A percentile compares a stretch with the other conserved stretches of the same genome.
Conservation (phyloP, 768 basidiomycete genomes). For the Exidia glandulosa region DNA sequence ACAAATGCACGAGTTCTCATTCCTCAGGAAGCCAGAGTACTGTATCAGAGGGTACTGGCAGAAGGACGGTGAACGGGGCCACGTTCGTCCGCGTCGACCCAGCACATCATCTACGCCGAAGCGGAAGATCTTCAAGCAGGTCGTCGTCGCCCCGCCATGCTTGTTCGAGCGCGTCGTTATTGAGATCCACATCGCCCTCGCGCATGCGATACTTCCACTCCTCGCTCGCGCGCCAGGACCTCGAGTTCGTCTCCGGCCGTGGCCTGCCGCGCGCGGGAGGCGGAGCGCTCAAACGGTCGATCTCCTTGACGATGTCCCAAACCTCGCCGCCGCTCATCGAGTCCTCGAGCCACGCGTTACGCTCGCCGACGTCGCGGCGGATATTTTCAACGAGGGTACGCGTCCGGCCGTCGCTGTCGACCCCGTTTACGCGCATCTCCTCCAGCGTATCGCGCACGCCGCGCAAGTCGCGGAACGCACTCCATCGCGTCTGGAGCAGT, state of each 20-base stretch:
- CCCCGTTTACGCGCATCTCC: constrained; percentile 77
- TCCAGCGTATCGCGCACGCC: constrained; percentile 62
- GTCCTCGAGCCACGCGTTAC: constrained; percentile 42
- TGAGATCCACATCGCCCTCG: background rate
- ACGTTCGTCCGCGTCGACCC: no score
- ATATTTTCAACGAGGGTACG: constrained; percentile 50
- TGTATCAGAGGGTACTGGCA: no score
- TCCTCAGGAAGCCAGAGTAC: no score
- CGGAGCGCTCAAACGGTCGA: constrained; percentile 8
- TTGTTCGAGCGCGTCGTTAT: background rate
- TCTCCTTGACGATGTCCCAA: constrained; percentile 42
- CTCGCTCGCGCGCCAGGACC: background rate
- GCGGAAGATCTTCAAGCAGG: no score
- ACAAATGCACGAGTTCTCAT: no score
- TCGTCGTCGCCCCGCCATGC: background rate
- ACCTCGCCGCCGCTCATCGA: constrained; percentile 36
- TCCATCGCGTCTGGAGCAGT: constrained; percentile 77
- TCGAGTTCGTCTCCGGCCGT: background rate
- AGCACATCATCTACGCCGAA: no score
- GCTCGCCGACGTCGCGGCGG: constrained; percentile 49
- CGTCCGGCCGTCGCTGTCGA: constrained; percentile 52
- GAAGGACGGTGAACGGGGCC: no score
- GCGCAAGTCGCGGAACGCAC: constrained; percentile 66
- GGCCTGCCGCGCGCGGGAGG: background rate
- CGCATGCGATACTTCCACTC: background rate